A percentile compares a stretch with the other conserved stretches of the same genome.
phyloP scores from a whole-genome alignment of 257 asterid genomes.

The Sherardia arvensis region DNA sequence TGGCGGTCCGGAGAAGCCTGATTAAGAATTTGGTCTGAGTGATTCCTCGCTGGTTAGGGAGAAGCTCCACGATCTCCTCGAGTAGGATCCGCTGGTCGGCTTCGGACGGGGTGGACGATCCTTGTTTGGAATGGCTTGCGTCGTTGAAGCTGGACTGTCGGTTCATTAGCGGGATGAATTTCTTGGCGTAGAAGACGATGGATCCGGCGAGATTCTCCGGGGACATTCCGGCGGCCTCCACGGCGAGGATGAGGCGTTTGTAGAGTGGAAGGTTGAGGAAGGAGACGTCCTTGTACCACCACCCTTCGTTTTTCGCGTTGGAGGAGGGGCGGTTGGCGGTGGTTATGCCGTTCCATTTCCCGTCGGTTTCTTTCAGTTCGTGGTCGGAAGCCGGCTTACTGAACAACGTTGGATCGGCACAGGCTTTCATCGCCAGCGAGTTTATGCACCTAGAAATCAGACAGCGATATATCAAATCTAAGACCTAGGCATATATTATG shows the following conservation, averaged over 20 bases:
- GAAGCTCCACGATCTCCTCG: conserved; percentile 67
- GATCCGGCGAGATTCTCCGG: conserved; percentile 61
- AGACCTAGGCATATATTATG: too few relatives aligned
- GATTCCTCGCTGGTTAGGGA: conserved; percentile 56
- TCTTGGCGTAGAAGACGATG: conserved; percentile 60
- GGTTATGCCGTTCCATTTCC: conserved; percentile 59
- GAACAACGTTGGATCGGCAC: conserved; percentile 50
- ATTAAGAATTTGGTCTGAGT: conserved; percentile 61
- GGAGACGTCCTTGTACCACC: conserved; percentile 96
- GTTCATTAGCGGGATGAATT: conserved; percentile 69
- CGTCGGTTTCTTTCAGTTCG: conserved; percentile 14
- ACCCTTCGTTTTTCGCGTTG: conserved; percentile 27
- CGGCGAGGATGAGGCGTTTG: conserved; percentile 56
- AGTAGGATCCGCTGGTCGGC: conserved; percentile 68
- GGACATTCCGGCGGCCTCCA: conserved; percentile 61
- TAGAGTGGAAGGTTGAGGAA: conserved; percentile 57
- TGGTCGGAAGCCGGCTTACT: conserved; percentile 38
- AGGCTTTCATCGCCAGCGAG: conserved; percentile 68
- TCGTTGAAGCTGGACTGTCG: conserved; percentile 66
- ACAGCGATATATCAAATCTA: background rate
- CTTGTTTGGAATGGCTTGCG: conserved; percentile 25
- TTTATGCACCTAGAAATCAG: conserved; percentile 45
- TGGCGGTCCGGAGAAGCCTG: conserved; percentile 60
- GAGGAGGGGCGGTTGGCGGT: conserved; percentile 16
- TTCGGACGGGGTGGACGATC: conserved; percentile 62